phyloP scores from a whole-genome alignment of 306 rosid genomes.

The Calophaca sinica region DNA sequence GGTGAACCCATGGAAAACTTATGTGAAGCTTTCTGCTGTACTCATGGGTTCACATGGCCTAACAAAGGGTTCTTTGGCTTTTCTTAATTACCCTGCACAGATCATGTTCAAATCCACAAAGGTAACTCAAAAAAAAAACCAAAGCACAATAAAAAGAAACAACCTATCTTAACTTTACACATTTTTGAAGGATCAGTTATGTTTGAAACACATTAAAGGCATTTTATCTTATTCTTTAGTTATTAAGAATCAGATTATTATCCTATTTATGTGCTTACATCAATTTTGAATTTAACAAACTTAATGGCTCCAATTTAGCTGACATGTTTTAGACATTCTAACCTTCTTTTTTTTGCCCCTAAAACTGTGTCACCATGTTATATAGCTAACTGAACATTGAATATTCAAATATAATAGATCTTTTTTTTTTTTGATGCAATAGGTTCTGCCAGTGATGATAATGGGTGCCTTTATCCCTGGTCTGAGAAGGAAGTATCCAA shows the following conservation, averaged over 20 bases:
- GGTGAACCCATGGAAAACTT: conserved; percentile 99
- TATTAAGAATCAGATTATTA: not conserved
- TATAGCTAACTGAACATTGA: conserved; percentile 19
- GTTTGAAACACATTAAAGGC: not conserved
- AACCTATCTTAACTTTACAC: conserved; percentile 25
- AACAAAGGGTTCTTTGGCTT: conserved; percentile 96
- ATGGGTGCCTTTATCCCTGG: conserved; percentile 99
- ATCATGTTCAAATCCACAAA: conserved; percentile 98
- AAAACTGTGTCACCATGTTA: conserved; percentile 32
- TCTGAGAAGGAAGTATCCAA: conserved; percentile 83
- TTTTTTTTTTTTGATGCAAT: conserved; percentile 36
- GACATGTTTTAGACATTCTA: conserved; percentile 23
- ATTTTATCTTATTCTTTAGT: conserved; percentile 15
- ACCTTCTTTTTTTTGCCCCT: not conserved
- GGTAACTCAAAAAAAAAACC: conserved; percentile 59
- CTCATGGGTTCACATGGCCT: conserved; percentile 98
- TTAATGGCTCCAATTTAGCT: conserved; percentile 28
- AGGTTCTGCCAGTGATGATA: conserved; percentile 98
- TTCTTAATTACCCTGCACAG: conserved; percentile 98
- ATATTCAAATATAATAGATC: conserved; percentile 31
- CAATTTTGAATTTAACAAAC: not conserved
- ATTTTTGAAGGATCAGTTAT: conserved; percentile 18
- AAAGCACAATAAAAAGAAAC: conserved; percentile 4
- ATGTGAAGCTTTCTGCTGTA: conserved; percentile 91
- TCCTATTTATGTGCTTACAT: conserved; percentile 24